phyloP scores from a whole-genome alignment of 441 rosid genomes.

The Erodium texanum region DNA sequence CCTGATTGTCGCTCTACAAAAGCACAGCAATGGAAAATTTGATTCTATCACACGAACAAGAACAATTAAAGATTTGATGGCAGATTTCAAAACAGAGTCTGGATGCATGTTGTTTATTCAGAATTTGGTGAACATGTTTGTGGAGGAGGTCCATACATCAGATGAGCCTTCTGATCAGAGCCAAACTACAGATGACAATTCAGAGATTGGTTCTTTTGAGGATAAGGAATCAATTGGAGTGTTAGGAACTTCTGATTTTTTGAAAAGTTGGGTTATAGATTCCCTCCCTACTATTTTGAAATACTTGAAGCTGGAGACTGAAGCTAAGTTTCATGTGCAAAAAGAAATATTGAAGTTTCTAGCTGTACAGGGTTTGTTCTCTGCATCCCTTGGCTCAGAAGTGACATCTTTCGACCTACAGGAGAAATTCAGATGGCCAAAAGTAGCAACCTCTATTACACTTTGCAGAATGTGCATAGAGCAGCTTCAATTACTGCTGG shows the following conservation, averaged over 20 bases:
- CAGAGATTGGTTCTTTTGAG: conserved; percentile 74
- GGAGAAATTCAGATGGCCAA: conserved; percentile 97
- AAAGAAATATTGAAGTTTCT: conserved; percentile 82
- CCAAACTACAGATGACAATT: conserved; percentile 97
- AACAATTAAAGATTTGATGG: conserved; percentile 68
- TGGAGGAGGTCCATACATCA: conserved; percentile 61
- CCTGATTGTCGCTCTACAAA: conserved; percentile 70
- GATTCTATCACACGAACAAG: conserved; percentile 60
- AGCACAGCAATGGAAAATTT: conserved; percentile 84
- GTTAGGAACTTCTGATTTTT: conserved; percentile 44
- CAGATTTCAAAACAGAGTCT: conserved; percentile 67
- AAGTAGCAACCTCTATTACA: conserved; percentile 55
- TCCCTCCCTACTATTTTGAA: conserved; percentile 72
- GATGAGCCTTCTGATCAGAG: conserved; percentile 97
- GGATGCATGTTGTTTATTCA: conserved; percentile 77
- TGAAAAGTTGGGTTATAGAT: conserved; percentile 85
- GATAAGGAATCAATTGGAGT: conserved; percentile 59
- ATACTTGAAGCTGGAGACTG: conserved; percentile 58
- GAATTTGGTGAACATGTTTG: conserved; percentile 63
- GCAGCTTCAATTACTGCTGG: conserved; percentile 73
- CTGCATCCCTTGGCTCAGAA: conserved; percentile 88
- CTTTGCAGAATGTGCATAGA: conserved; percentile 82
- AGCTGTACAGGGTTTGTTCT: conserved; percentile 86
- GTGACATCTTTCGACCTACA: conserved; percentile 91
- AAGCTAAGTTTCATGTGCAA: conserved; percentile 62